phyloP scores from a whole-genome alignment of 2,329 filamentous ascomycete genomes.

The Hymenoscyphus infarciens region DNA sequence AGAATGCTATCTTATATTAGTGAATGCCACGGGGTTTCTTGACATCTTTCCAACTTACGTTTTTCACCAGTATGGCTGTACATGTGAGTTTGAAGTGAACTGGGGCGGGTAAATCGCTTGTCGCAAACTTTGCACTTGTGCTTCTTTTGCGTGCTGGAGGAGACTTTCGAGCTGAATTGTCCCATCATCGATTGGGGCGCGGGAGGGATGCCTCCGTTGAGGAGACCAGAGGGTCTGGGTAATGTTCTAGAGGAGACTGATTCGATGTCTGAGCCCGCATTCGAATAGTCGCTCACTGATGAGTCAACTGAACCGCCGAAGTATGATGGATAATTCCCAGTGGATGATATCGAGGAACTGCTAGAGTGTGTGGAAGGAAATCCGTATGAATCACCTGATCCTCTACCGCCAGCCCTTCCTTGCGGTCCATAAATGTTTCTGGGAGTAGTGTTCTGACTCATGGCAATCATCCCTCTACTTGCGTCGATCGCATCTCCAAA shows the following conservation, averaged over 20 bases:
- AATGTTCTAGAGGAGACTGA: conserved; percentile 77
- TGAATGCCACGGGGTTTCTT: conserved; percentile 11
- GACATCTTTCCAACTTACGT: conserved; percentile 57
- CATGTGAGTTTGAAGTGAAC: conserved; percentile 95
- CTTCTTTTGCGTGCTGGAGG: conserved; percentile 96
- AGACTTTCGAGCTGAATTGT: conserved; percentile 95
- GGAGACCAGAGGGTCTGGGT: conserved; percentile 68
- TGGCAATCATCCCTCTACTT: conserved; percentile 88
- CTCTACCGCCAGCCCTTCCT: conserved; percentile 57
- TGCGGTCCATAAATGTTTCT: conserved; percentile 79
- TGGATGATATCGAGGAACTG: conserved; percentile 87
- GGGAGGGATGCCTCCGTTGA: conserved; percentile 64
- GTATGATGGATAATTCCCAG: conserved; percentile 75
- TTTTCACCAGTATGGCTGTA: conserved; percentile 98
- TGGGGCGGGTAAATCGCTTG: conserved; percentile 92
- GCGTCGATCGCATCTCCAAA: conserved; percentile 90
- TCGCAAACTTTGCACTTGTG: conserved; percentile 99
- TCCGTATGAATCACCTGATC: conserved; percentile 81
- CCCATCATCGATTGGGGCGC: conserved; percentile 98
- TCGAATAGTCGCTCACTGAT: conserved; percentile 89
- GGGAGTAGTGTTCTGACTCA: conserved; percentile 93
- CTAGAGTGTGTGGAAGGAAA: conserved; percentile 83
- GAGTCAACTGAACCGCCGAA: conserved; percentile 82
- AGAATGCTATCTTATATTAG: conserved; percentile 63
- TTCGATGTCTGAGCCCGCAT: conserved; percentile 81